Conservation (phyloP, 768 basidiomycete genomes). For the Termitomyces sp. region DNA sequence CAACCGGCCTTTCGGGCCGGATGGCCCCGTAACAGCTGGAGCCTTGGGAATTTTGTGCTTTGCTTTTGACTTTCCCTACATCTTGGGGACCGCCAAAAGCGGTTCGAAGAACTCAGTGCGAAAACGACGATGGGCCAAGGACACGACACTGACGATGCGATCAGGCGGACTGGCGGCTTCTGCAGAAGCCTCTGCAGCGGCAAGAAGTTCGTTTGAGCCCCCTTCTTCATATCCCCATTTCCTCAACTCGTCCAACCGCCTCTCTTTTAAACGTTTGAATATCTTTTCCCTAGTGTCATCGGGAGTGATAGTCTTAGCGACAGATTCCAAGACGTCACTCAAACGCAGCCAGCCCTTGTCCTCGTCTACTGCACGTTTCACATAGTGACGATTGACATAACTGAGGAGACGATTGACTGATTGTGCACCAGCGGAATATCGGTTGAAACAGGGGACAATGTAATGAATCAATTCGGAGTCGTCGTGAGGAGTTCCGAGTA, state of each 20-base stretch:
- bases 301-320: constrained; percentile 47
- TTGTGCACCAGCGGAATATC: constrained; percentile 65
- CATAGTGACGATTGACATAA: constrained; percentile 78
- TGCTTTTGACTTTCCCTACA: constrained; percentile 52
- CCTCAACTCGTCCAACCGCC: constrained; percentile 58
- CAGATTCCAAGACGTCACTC: constrained; percentile 60
- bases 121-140: constrained; percentile 70
- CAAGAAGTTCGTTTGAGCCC: constrained; percentile 45
- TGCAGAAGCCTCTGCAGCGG: constrained; percentile 64
- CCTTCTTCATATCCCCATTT: constrained; percentile 69
- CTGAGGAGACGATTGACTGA: constrained; percentile 72
- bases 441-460: constrained; percentile 68
- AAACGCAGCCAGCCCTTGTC: constrained; percentile 77
- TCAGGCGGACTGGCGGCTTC: constrained; percentile 72
- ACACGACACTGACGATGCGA: constrained; percentile 61
- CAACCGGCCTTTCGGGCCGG: constrained; percentile 62
- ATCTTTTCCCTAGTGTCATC: constrained; percentile 63
- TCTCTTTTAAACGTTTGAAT: constrained; percentile 56
- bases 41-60: constrained; percentile 50
- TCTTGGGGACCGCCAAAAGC: constrained; percentile 64
- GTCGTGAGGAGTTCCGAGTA: constrained; percentile 64
- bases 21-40: constrained; percentile 34
- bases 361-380: constrained; percentile 75
- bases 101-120: constrained; percentile 73
- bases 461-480: constrained; percentile 67